Conservation (phyloP, 371 early-diverging fungal species). For the Amoeboaphelidium occidentale region DNA sequence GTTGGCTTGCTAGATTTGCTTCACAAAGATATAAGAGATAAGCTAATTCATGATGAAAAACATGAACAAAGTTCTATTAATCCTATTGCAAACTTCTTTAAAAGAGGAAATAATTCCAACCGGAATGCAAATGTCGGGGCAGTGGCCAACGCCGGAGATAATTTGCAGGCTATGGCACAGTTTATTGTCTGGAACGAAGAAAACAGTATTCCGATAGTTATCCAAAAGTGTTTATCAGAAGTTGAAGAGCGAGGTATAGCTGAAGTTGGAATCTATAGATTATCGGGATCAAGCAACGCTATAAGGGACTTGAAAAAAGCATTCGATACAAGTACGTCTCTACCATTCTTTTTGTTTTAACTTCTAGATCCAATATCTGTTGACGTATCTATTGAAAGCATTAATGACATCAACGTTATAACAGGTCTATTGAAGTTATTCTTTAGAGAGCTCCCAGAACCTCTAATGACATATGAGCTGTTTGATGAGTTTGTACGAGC, state of each 20-base stretch:
- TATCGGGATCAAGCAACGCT: constrained; percentile 38
- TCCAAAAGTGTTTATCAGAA: constrained; percentile 42
- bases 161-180: not conserved
- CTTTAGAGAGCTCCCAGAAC: not conserved
- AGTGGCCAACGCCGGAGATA: not conserved
- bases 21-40: too few species aligned
- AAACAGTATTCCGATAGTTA: constrained; percentile 19
- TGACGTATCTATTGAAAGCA: constrained; percentile 14
- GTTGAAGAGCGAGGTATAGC: constrained; percentile 52
- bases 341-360: not conserved
- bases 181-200: not conserved
- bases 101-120: too few species aligned
- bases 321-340: constrained; percentile 28
- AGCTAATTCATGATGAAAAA: too few species aligned
- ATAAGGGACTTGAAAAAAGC: constrained; percentile 28
- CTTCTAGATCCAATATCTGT: constrained; percentile 18
- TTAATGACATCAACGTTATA: constrained; percentile 29
- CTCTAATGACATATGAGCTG: not conserved
- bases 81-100: too few species aligned
- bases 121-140: constrained; percentile 6
- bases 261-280: constrained; percentile 57
- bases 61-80: too few species aligned
- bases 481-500: not conserved
- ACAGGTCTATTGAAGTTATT: not conserved
- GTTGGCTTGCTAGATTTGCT: too few species aligned